Evolutionary conservation across 345 rosid genomes (phyloP).

Genomic region (Boechera stricta): DNA sequence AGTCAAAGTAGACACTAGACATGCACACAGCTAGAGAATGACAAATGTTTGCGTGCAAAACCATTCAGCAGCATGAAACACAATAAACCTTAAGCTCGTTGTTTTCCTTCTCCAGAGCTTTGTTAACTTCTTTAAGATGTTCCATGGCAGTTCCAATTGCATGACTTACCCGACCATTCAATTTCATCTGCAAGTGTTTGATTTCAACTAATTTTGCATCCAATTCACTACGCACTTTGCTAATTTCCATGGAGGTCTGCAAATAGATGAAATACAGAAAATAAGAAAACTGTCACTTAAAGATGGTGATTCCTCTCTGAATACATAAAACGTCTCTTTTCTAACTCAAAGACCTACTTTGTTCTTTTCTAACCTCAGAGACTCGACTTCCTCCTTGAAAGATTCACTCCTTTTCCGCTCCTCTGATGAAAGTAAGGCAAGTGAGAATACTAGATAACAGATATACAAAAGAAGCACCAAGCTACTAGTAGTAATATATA

Average conservation of each 20-base stretch:
- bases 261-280: too few relatives aligned
- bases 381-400: constrained; percentile 59
- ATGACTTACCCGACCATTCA: constrained; percentile 54
- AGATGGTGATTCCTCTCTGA: too few relatives aligned
- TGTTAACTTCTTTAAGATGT: constrained; percentile 57
- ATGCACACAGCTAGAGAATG: constrained; percentile 18
- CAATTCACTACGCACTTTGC: neutral
- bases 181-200: constrained; percentile 60
- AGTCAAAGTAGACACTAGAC: constrained; percentile 4
- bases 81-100: constrained; percentile 61
- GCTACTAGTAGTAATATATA: constrained; percentile 34
- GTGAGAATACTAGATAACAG: constrained; percentile 22
- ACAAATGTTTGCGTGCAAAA: neutral
- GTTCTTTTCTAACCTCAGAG: constrained; percentile 61
- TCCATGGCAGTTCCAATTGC: constrained; percentile 47
- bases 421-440: constrained; percentile 53
- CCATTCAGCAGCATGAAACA: neutral
- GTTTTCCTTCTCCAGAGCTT: constrained; percentile 69
- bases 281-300: too few relatives aligned
- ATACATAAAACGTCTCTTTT: neutral
- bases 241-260: too few relatives aligned
- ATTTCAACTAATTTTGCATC: constrained; percentile 65
- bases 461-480: constrained; percentile 17
- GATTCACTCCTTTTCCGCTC: constrained; percentile 64
- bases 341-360: constrained; percentile 52